These are phyloP conservation scores for Clavispora carvajalis DNA, from an alignment of 805 yeast genomes.

Conservation along the genomic window DNA sequence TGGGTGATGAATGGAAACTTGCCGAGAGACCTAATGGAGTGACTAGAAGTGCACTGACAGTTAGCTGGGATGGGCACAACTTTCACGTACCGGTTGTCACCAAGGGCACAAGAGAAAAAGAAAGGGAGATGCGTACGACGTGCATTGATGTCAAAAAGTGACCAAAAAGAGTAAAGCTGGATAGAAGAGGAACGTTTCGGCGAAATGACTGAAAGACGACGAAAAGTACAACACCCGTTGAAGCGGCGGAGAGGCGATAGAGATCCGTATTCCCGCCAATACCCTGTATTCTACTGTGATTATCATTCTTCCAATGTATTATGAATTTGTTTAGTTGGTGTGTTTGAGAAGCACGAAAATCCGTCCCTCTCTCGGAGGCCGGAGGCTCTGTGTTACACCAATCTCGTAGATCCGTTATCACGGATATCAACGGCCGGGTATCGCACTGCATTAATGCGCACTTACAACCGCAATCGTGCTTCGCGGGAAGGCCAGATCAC, in stretches of 20 bases:
- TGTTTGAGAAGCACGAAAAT: background rate
- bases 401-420: background rate
- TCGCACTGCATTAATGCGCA: background rate
- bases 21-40: slow-evolving; percentile 27
- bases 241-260: no score
- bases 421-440: background rate
- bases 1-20: slow-evolving; percentile 46
- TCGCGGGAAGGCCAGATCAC: no score
- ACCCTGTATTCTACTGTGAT: background rate
- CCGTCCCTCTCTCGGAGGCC: background rate
- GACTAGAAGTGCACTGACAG: background rate
- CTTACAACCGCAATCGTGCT: no score
- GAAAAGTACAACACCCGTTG: no score
- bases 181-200: no score
- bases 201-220: no score
- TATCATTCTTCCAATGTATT: background rate
- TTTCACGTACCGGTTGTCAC: no score
- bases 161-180: no score
- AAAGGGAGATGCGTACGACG: background rate
- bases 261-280: background rate
- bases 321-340: background rate
- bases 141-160: no score
- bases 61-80: no score
- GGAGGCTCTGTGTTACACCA: background rate
- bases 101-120: background rate